Evolutionary conservation across 2,329 filamentous ascomycete genomes (phyloP).

Genomic region (Graphilbum fragrans): DNA sequence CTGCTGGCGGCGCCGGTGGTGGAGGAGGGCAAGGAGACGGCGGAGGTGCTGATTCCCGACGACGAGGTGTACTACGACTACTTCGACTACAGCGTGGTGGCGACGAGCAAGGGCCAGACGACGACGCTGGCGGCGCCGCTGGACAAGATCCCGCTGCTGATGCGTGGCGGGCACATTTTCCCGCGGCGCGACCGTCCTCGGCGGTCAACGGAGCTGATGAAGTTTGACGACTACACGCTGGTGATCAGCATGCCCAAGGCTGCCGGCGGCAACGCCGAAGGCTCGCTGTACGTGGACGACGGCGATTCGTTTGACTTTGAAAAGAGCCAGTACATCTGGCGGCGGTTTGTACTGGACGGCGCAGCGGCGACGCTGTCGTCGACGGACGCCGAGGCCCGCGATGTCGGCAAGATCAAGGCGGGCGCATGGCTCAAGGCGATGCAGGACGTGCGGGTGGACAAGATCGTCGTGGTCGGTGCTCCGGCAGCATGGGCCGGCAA

Average conservation of each 20-base stretch:
- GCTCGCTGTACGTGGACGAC: slow-evolving; percentile 83
- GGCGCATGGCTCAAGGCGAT: slow-evolving; percentile 70
- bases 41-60: slow-evolving; percentile 80
- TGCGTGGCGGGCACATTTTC: slow-evolving; percentile 88
- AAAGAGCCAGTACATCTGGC: slow-evolving; percentile 77
- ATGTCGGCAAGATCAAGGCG: slow-evolving; percentile 42
- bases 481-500: slow-evolving; percentile 59
- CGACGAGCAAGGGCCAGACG: slow-evolving; percentile 55
- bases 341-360: slow-evolving; percentile 56
- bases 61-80: slow-evolving; percentile 91
- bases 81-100: slow-evolving; percentile 69
- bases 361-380: slow-evolving; percentile 47
- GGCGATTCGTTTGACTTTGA: slow-evolving; percentile 87
- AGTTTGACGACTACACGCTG: slow-evolving; percentile 87
- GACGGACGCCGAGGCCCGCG: slow-evolving; percentile 48
- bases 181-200: slow-evolving; percentile 80
- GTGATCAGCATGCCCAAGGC: slow-evolving; percentile 57
- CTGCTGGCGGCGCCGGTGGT: slow-evolving; percentile 88
- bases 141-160: slow-evolving; percentile 77
- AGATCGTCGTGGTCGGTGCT: slow-evolving; percentile 71
- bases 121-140: slow-evolving; percentile 65
- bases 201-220: slow-evolving; percentile 79
- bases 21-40: slow-evolving; percentile 57
- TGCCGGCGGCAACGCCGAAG: slow-evolving; percentile 55
- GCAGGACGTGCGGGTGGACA: slow-evolving; percentile 67